Conservation (phyloP, 352 stramenopile genomes). For the Achlya hypogyna region DNA sequence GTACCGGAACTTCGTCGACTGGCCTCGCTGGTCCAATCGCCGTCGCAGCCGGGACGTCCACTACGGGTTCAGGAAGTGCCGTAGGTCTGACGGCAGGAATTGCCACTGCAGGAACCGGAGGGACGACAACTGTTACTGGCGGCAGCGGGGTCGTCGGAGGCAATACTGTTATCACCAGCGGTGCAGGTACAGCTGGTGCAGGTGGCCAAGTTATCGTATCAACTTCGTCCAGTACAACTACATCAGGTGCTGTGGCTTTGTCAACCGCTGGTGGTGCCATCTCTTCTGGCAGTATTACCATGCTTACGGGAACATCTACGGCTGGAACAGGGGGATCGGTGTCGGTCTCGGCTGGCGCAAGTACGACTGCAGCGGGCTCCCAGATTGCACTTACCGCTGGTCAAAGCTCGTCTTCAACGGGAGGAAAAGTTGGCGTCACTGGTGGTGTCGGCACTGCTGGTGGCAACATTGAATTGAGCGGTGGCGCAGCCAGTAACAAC, state of each 20-base stretch:
- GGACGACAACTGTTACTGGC: not conserved
- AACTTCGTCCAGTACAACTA: not conserved
- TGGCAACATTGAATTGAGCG: constrained; percentile 16
- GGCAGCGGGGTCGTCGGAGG: constrained; percentile 7
- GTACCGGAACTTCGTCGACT: not conserved
- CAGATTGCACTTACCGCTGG: constrained; percentile 6
- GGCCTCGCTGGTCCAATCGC: not conserved
- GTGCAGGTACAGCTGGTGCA: not conserved
- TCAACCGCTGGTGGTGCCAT: constrained; percentile 6
- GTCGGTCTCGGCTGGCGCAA: constrained; percentile 1
- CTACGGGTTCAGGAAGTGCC: not conserved
- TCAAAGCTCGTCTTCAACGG: not conserved
- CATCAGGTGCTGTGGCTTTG: not conserved
- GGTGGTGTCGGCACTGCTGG: constrained; percentile 4
- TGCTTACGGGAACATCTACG: constrained; percentile 5
- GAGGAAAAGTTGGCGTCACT: constrained; percentile 10
- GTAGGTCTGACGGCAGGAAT: not conserved
- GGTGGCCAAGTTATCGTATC: constrained; percentile 10
- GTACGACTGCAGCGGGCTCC: not conserved
- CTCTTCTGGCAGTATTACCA: constrained; percentile 8
- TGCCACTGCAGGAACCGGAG: not conserved
- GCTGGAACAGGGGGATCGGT: constrained; percentile 1
- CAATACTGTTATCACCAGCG: constrained; percentile 8
- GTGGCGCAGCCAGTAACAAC: not conserved
- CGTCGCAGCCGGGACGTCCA: not conserved